These are phyloP conservation scores for Corylus americana DNA, from an alignment of 306 rosid genomes.

Conservation along the genomic window DNA sequence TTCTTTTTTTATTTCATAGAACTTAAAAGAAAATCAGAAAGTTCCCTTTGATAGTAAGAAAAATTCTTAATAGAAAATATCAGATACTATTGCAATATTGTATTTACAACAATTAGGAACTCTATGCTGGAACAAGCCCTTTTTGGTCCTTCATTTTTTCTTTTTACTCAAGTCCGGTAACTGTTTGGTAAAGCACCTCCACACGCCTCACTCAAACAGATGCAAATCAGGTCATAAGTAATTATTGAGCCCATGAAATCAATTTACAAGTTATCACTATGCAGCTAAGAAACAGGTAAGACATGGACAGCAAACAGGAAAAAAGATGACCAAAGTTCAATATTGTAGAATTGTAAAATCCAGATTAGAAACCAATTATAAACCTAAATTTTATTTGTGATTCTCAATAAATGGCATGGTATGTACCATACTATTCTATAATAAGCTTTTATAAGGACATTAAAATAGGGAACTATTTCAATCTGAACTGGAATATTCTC, in stretches of 20 bases:
- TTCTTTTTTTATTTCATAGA: no score
- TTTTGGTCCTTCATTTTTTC: neutral
- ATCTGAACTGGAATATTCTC: neutral
- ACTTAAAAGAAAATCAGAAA: no score
- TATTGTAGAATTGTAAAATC: neutral
- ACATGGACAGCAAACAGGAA: neutral
- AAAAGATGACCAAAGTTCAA: neutral
- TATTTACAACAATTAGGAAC: neutral
- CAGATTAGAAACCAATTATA: neutral
- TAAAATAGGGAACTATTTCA: neutral
- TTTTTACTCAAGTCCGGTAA: neutral
- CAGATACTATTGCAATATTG: no score
- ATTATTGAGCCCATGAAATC: no score
- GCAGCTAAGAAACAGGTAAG: neutral
- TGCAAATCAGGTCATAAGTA: no score
- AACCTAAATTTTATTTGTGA: neutral
- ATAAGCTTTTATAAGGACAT: neutral
- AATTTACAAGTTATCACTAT: no score
- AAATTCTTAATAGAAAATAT: no score
- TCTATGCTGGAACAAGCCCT: neutral
- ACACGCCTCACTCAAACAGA: no score
- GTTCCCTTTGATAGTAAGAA: no score
- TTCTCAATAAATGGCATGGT: neutral
- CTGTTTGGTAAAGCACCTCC: neutral
- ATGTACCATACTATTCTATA: neutral